Evolutionary conservation across 225 moss, liverwort and hornwort genomes (phyloP), one percentile per base, ranked within the genome.

Genomic region (Pseudoscleropodium purum): DNA sequence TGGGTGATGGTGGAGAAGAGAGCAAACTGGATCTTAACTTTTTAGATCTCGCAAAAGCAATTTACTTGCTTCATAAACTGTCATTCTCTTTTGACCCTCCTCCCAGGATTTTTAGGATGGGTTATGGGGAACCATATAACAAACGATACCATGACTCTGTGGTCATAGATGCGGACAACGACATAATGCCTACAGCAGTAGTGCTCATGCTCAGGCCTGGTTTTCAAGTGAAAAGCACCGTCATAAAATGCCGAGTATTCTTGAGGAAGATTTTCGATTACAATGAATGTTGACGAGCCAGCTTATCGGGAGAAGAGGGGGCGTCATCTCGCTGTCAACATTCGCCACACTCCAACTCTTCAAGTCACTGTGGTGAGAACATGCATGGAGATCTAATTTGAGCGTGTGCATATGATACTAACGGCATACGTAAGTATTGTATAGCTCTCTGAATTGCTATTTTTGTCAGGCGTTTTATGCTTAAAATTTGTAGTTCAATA

Each of bases 1-100:
- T n/a, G 1, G 23, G n/a, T 79, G 79, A 29, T 59, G 79, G 17
- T 79, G 79, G 79, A 79, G 29, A 39, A 59, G 39, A 18, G 79
- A 39, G 79, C 6, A 29, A 79, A 29, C 39, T 79, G 39, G 7
- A 18, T 59, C 79, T 59, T 39, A 79, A 86, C 9, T 90, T 73
- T 15, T 30, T 84, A 10, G 84, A 80, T 23, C 36, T 84, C 10
- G 84, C 87, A 10, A 90, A 76, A n/a, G 90, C 90, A 59, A 39
- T 90, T 20, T 85, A 69, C 33, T 41, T 85, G 79, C 89, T 89
- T 47, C 83, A 90, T 20, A 18, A 87, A 33, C 66, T 87, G 11
- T 75, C 83, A 19, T 90, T 77, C 83, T 82, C 83, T 67, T 90
- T 90, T 26, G 75, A 87, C 5, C 83, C 87, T 87, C 87, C 90